Evolutionary conservation across 2,329 filamentous ascomycete genomes (phyloP), one percentile per base, ranked within the genome.

Genomic region (Diaporthe longicolla): DNA sequence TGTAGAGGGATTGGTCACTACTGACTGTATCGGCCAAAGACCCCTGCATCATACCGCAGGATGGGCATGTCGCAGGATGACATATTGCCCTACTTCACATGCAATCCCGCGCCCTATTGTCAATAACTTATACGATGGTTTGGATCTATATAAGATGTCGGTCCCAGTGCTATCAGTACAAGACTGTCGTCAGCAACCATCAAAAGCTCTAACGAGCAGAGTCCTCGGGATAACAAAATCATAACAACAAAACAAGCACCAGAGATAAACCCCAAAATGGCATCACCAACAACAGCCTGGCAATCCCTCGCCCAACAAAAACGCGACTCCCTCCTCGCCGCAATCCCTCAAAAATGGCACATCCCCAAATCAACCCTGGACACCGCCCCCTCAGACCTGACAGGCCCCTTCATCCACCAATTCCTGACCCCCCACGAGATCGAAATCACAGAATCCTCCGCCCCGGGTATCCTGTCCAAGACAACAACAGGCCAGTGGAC

Each of bases 401-500:
- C 63, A 35, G 32, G 32, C 63, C 29, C 63, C 45, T 66, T 61
- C 54, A 26, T 52, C 13, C 37, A 59, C 29, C 52, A 58, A 7
- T 71, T 71, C 68, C 54, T 71, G 4, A 58, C 24, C 21, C 40
- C 52, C 3, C 0, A 26, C 37, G 54, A 59, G 54, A 37, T 59
- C 68, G 17, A 71, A 1, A 58, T 74, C 32, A 74, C 72, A 1
- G 72, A 74, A 50, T 50, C 66, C 4, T 2, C 69, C n/a, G 70
- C 59, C 29, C 45, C 43, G 2, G 66, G 19, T 1, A 52, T 71
- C 40, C 58, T 72, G 15, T 24, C 26, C 3, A 75, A 50, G 10
- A 75, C 77, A 40, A 81, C 77, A 4, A 79, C 80, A 0, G 76
- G 73, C 58, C 37, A 65, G 21, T 70, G 57, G 59, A 45, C 73